Evolutionary conservation across 371 early-diverging fungal species (phyloP).

Genomic region (Rhizomucor pusillus): DNA sequence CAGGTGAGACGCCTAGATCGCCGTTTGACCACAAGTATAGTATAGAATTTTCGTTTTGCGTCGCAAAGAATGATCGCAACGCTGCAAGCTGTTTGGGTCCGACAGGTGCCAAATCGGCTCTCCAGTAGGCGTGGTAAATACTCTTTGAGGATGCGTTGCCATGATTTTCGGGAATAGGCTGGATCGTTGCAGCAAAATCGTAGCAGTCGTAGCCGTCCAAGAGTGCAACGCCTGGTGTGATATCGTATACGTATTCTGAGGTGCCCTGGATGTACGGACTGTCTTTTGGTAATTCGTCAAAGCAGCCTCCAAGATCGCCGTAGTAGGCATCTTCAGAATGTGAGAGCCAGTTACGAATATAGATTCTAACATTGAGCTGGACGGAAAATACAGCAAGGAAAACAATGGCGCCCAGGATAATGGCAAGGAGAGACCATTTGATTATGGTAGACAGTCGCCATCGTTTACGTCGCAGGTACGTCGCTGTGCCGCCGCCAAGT

Average conservation of each 20-base stretch:
- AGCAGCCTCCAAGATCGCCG: constrained; percentile 41
- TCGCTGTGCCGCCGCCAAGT: constrained; percentile 8
- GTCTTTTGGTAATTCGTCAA: constrained; percentile 32
- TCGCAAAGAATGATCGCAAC: constrained; percentile 49
- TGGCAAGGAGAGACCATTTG: constrained; percentile 24
- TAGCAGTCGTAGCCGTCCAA: constrained; percentile 52
- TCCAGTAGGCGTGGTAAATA: constrained; percentile 55
- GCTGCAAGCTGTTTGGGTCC: constrained; percentile 50
- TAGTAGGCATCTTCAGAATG: constrained; percentile 45
- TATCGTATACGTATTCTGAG: constrained; percentile 30
- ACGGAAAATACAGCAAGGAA: constrained; percentile 45
- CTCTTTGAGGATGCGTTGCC: constrained; percentile 7
- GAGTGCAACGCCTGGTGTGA: constrained; percentile 43
- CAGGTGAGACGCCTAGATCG: constrained; percentile 30
- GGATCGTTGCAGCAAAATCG: constrained; percentile 48
- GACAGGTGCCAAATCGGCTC: constrained; percentile 44
- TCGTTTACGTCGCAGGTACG: constrained; percentile 31
- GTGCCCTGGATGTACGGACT: constrained; percentile 35
- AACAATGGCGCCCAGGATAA: constrained; percentile 11
- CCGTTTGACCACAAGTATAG: constrained; percentile 55
- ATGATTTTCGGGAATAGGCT: constrained; percentile 11
- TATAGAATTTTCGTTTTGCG: constrained; percentile 38
- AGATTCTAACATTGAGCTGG: constrained; percentile 50
- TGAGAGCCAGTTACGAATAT: constrained; percentile 49
- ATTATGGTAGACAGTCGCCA: constrained; percentile 27